Base-by-base conservation (phyloP, 2,329 filamentous ascomycete genomes). In the Karstenula rhodostoma region DNA sequence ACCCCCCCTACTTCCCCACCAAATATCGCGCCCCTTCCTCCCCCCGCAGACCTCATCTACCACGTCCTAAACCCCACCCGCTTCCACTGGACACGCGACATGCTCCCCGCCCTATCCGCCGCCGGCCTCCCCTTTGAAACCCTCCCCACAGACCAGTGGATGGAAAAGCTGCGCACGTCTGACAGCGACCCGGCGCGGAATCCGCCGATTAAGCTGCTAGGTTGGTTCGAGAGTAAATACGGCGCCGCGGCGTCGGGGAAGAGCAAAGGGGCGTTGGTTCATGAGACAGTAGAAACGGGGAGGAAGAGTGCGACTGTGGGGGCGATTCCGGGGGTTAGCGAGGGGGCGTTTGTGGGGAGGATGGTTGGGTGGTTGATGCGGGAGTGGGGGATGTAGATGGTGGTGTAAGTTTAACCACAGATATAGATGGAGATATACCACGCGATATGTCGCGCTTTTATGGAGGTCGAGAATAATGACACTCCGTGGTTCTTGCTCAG, bases 31-130 rank as follows among this genome's bases (percentile, higher is more conserved):
- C 27, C 32, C 29, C 35, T 49, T 25, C 13, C 37, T 8, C 23
- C 48, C 1, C 46, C 59, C 7, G 33, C 56, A 0, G 72, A 74
- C 4, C 68, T 77, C 0, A 78, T 87, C 17, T 85, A 82, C 66
- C 83, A 87, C 60, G 74, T 89, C 8, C 75, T 84, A 15, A 87
- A 87, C 61, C 81, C 81, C 0, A 70, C 60, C 0, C 73, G 75
- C 6, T 83, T 87, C 66, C 77, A 83, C 56, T 88, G 85, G 84
- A 84, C 83, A 0, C 62, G 75, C 0, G 83, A 87, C 51, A 75
- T 89, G 17, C 78, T 88, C 0, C 85, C 85, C 1, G 79, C 80
- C 1, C 73, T 88, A 3, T 67, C 69, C 12, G 68, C 70, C 0
- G 78, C 81, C 0, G 83, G 84, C 81, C 46, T 74, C 1, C 2